phyloP scores from a whole-genome alignment of 352 stramenopile species.

The Pythium scleroteichum region DNA sequence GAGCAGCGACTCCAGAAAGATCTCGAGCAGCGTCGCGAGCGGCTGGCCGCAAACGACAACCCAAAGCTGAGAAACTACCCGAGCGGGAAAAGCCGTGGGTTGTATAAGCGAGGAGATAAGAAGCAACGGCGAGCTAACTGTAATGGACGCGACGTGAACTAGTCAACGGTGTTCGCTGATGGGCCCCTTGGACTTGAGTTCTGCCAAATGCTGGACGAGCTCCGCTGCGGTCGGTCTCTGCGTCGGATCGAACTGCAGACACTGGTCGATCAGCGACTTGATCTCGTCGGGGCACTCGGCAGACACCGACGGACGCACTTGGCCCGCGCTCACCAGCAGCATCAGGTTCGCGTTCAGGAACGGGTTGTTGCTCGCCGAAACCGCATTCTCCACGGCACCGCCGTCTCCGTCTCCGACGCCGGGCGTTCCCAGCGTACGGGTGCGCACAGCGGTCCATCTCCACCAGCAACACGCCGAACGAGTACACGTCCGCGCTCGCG shows the following conservation, averaged over 20 bases:
- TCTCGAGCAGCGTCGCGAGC: slow-evolving; percentile 41
- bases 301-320: neutral
- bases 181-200: no score
- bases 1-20: slow-evolving; percentile 49
- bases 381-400: neutral
- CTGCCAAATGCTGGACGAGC: neutral
- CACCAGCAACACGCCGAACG: slow-evolving; percentile 4
- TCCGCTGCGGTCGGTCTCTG: neutral
- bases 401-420: neutral
- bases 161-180: no score
- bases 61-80: neutral
- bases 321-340: neutral
- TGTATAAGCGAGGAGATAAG: no score
- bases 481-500: neutral
- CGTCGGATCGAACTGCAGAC: neutral
- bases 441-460: neutral
- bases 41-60: slow-evolving; percentile 5
- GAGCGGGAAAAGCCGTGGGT: slow-evolving; percentile 4
- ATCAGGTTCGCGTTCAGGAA: slow-evolving; percentile 3
- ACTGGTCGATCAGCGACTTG: neutral
- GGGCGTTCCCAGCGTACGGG: neutral
- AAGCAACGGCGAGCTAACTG: no score
- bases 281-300: neutral
- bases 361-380: neutral
- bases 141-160: no score